phyloP scores from a whole-genome alignment of 305 asterid genomes.

The Rubia balearica region DNA sequence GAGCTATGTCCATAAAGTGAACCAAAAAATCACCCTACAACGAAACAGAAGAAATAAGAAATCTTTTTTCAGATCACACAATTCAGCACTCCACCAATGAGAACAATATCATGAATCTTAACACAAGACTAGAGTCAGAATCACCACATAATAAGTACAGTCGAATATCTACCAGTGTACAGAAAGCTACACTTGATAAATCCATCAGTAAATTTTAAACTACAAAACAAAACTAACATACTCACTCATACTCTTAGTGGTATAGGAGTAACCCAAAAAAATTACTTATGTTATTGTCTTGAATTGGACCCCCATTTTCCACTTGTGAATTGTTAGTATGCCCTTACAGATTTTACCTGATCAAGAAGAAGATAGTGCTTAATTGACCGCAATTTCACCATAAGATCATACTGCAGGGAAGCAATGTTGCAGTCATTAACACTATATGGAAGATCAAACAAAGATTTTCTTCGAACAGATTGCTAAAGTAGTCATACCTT shows the following conservation, averaged over 20 bases:
- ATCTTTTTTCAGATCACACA: slow-evolving; percentile 16
- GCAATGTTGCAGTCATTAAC: slow-evolving; percentile 11
- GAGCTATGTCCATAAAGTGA: slow-evolving; percentile 97
- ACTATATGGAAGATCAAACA: not conserved
- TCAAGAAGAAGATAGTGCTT: slow-evolving; percentile 99
- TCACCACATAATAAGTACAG: not conserved
- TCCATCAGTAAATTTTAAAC: not conserved
- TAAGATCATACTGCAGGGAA: slow-evolving; percentile 75
- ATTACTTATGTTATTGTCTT: not conserved
- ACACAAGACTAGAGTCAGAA: not conserved
- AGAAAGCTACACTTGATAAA: slow-evolving; percentile 1
- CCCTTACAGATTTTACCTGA: slow-evolving; percentile 48
- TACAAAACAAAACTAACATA: not conserved
- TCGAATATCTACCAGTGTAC: not conserved
- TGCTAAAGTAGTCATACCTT: slow-evolving; percentile 44
- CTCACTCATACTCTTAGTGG: not conserved
- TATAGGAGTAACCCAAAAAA: not conserved
- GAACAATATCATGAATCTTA: not conserved
- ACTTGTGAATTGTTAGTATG: slow-evolving; percentile 8
- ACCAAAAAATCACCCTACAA: slow-evolving; percentile 97
- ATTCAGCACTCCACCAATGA: slow-evolving; percentile 6
- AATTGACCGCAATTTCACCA: slow-evolving; percentile 92
- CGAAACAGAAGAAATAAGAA: slow-evolving; percentile 19
- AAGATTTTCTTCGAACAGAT: not conserved
- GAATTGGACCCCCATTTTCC: not conserved